A percentile compares a stretch with the other conserved stretches of the same genome.
Conservation (phyloP, 148 eudicot genomes). For the Fallopia convolvulus region DNA sequence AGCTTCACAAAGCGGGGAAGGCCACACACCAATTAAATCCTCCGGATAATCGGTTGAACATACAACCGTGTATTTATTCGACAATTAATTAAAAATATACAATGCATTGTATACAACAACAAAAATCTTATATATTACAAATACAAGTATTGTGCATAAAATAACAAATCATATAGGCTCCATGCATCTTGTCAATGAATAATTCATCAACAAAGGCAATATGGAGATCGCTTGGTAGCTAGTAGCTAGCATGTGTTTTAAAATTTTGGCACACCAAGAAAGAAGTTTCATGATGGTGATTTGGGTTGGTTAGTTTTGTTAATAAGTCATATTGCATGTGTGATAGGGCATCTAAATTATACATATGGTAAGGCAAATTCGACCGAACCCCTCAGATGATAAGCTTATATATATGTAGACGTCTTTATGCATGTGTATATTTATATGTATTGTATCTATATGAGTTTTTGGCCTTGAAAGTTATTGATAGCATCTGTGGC, state of each 20-base stretch:
- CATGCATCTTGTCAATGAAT: neutral
- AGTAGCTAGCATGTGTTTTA: too few relatives aligned
- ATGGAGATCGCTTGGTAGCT: neutral
- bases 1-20: too few relatives aligned
- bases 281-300: neutral
- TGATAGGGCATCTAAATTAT: neutral
- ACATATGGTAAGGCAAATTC: neutral
- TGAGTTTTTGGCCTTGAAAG: neutral
- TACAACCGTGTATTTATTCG: too few relatives aligned
- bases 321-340: neutral
- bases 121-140: too few relatives aligned
- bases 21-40: too few relatives aligned
- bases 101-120: neutral
- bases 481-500: neutral
- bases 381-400: neutral
- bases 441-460: too few relatives aligned
- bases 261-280: neutral
- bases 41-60: neutral
- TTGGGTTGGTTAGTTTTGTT: neutral
- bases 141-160: neutral
- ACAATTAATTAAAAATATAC: neutral
- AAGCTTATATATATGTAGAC: neutral
- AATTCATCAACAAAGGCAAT: neutral
- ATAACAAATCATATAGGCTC: neutral
- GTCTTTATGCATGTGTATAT: neutral